Conservation (phyloP, 495 filamentous ascomycete species). For the Tirmania nivea region DNA sequence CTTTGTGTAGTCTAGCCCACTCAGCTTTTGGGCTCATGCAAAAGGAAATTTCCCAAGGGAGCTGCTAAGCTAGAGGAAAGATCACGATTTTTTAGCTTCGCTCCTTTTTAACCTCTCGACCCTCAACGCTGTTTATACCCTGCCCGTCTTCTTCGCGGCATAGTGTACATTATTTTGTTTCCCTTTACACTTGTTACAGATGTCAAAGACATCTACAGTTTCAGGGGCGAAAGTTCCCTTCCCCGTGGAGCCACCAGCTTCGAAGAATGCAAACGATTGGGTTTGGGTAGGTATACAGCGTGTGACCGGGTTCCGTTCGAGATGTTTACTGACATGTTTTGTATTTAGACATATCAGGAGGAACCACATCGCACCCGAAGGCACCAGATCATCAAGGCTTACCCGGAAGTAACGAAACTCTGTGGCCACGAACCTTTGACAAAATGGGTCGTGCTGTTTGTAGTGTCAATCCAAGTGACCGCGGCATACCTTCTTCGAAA, state of each 20-base stretch:
- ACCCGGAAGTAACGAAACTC: slow-evolving; percentile 94
- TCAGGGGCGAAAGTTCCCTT: neutral
- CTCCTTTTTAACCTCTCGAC: no score
- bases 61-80: no score
- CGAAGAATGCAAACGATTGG: slow-evolving; percentile 10
- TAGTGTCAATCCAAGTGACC: slow-evolving; percentile 61
- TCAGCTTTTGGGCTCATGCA: no score
- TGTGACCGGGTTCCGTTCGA: neutral
- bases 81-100: no score
- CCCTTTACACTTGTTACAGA: neutral
- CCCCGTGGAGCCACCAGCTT: neutral
- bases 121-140: no score
- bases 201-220: neutral
- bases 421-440: slow-evolving; percentile 92
- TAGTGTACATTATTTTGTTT: no score
- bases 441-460: slow-evolving; percentile 71
- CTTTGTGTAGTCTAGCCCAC: no score
- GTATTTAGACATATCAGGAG: slow-evolving; percentile 87
- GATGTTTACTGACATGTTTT: neutral
- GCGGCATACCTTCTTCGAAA: slow-evolving; percentile 63
- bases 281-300: slow-evolving; percentile 11
- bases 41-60: no score
- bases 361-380: slow-evolving; percentile 86
- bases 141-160: no score
- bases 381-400: slow-evolving; percentile 90